phyloP scores from a whole-genome alignment of 371 early-diverging fungal species.

The Mucor saturninus region DNA sequence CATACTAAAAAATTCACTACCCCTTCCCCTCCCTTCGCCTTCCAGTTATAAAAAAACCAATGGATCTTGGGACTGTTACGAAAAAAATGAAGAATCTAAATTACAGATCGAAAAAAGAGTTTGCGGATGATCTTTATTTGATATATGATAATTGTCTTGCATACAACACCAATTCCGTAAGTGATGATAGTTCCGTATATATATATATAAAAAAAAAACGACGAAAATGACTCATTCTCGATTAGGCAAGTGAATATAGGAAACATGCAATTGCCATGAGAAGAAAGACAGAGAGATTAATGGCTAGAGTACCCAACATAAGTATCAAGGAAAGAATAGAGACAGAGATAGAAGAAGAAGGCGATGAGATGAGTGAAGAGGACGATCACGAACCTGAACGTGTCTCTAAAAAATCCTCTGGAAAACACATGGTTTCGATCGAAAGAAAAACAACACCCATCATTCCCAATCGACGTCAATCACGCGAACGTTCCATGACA shows the following conservation, averaged over 20 bases:
- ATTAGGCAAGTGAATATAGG: conserved; percentile 74
- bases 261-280: conserved; percentile 86
- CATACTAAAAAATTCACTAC: no score
- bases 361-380: conserved; percentile 55
- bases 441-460: conserved; percentile 23
- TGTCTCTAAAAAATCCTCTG: conserved; percentile 40
- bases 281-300: conserved; percentile 71
- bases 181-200: neutral
- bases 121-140: conserved; percentile 78
- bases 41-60: conserved; percentile 86
- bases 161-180: conserved; percentile 76
- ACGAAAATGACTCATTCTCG: neutral
- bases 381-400: conserved; percentile 44
- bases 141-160: conserved; percentile 86
- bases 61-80: conserved; percentile 91
- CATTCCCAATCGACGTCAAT: conserved; percentile 4
- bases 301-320: conserved; percentile 86
- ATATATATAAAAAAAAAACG: neutral
- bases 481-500: conserved; percentile 30
- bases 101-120: conserved; percentile 80
- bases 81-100: conserved; percentile 75
- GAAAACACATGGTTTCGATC: conserved; percentile 26
- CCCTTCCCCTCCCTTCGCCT: neutral
- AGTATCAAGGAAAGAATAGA: conserved; percentile 63
- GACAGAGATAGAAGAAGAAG: conserved; percentile 57